phyloP scores from a whole-genome alignment of 306 rosid species.

The Aeschynomene evenia region DNA sequence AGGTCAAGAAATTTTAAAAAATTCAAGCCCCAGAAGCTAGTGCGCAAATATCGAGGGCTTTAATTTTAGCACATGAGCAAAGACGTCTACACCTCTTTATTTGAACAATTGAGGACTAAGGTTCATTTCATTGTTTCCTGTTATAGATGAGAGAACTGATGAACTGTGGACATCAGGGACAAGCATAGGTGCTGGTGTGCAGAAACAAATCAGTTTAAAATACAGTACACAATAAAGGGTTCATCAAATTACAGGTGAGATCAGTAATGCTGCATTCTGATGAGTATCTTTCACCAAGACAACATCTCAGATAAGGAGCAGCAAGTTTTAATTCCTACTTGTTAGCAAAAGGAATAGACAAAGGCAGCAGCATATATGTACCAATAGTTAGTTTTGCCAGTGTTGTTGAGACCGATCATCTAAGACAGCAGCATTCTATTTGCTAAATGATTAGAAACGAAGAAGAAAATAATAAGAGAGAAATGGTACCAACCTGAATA shows the following conservation, averaged over 20 bases:
- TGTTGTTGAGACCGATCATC: neutral
- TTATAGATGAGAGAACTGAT: neutral
- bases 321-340: neutral
- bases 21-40: neutral
- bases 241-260: neutral
- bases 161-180: neutral
- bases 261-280: neutral
- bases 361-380: neutral
- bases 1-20: neutral
- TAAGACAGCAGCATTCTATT: neutral
- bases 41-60: neutral
- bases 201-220: neutral
- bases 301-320: neutral
- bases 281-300: neutral
- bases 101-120: neutral
- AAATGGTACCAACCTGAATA: constrained; percentile 25
- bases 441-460: neutral
- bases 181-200: neutral
- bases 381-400: neutral
- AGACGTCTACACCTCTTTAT: neutral
- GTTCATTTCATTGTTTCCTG: neutral
- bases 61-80: neutral
- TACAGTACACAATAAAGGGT: neutral
- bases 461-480: neutral
- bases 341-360: neutral